Percentiles rank a stretch among this genome's conserved stretches.
phyloP scores from a whole-genome alignment of 768 basidiomycete species.

The Coprinopsis sp. region DNA sequence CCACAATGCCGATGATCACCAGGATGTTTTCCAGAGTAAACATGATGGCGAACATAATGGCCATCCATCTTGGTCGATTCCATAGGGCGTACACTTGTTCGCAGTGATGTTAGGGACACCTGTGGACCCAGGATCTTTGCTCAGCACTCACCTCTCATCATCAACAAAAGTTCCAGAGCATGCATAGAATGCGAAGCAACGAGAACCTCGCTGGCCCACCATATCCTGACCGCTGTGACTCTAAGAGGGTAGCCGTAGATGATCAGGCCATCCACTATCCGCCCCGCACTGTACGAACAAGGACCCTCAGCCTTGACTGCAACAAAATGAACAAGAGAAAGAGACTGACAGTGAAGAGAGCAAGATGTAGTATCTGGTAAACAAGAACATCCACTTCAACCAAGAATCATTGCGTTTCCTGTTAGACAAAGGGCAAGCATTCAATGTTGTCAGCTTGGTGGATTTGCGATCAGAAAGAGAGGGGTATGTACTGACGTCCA shows the following conservation, averaged over 20 bases:
- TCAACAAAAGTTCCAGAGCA: slow-evolving; percentile 26
- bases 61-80: slow-evolving; percentile 18
- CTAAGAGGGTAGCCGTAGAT: slow-evolving; percentile 11
- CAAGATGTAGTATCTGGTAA: slow-evolving; percentile 26
- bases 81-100: slow-evolving; percentile 28
- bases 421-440: neutral
- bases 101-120: neutral
- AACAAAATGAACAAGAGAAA: neutral
- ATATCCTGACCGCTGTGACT: slow-evolving; percentile 12
- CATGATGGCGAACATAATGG: slow-evolving; percentile 15
- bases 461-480: neutral
- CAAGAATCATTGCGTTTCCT: slow-evolving; percentile 26
- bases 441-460: neutral
- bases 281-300: neutral
- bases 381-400: slow-evolving; percentile 30
- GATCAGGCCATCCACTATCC: slow-evolving; percentile 14
- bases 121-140: neutral
- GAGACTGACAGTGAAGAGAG: slow-evolving; percentile 21
- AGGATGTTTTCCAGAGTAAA: slow-evolving; percentile 17
- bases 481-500: slow-evolving; percentile 23
- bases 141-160: slow-evolving; percentile 23
- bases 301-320: neutral
- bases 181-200: slow-evolving; percentile 19
- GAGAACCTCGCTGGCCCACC: slow-evolving; percentile 24
- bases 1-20: slow-evolving; percentile 13